Conservation (phyloP, 2,329 filamentous ascomycete genomes). For the Ophiosphaerella korrae region DNA sequence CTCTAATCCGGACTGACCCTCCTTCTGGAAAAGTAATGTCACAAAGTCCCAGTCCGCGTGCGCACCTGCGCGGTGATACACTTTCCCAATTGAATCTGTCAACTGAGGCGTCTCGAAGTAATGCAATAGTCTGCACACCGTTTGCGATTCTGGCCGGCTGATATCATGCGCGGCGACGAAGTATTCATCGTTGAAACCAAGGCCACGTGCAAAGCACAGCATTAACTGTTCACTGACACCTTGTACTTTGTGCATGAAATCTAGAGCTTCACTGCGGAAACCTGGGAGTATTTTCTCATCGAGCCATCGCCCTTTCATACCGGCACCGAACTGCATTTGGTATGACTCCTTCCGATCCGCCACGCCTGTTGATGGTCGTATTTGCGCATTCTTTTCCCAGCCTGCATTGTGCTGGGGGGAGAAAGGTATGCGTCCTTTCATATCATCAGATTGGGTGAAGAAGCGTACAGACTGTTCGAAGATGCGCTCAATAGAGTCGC, state of each 20-base stretch:
- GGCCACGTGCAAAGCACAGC: conserved; percentile 62
- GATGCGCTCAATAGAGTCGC: conserved; percentile 56
- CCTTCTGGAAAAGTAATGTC: conserved; percentile 66
- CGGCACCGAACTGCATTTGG: conserved; percentile 65
- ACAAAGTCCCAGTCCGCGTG: conserved; percentile 69
- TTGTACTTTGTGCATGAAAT: conserved; percentile 63
- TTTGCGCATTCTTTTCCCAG: conserved; percentile 65
- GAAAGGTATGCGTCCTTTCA: conserved; percentile 62
- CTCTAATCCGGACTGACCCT: conserved; percentile 65
- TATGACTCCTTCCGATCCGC: conserved; percentile 67
- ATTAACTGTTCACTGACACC: conserved; percentile 61
- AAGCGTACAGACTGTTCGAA: conserved; percentile 59
- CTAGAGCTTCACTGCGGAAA: conserved; percentile 53
- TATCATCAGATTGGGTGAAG: conserved; percentile 58
- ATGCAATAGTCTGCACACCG: conserved; percentile 61
- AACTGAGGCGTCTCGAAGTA: conserved; percentile 52
- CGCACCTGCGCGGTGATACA: conserved; percentile 64
- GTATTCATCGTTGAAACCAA: conserved; percentile 62
- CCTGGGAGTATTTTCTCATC: conserved; percentile 54
- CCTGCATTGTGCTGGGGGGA: conserved; percentile 59
- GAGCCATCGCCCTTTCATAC: conserved; percentile 58
- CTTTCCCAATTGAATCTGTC: conserved; percentile 43
- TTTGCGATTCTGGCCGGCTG: conserved; percentile 57
- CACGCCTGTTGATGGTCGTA: conserved; percentile 64
- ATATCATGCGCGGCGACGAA: conserved; percentile 62